A percentile compares a stretch with the other conserved stretches of the same genome.
Conservation (phyloP, 1,139 yeast species). For the Protomyces lactucae-debilis region DNA sequence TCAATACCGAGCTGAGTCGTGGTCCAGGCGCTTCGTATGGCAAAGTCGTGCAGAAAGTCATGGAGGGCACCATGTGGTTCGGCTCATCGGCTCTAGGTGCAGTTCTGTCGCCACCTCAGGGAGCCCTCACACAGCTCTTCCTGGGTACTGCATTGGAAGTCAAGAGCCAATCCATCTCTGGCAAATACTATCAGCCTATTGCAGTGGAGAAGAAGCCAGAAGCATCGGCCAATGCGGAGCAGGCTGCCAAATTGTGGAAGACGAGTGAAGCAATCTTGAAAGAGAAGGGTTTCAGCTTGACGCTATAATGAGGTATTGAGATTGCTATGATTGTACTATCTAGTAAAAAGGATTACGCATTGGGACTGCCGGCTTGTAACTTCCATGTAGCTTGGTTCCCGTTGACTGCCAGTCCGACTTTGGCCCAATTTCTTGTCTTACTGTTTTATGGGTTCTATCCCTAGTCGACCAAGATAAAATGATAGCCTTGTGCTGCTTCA, state of each 20-base stretch:
- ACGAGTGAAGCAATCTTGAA: slow-evolving; percentile 4
- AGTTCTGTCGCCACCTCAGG: background rate
- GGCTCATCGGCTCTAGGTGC: background rate
- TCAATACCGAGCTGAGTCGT: slow-evolving; percentile 28
- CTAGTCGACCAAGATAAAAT: too few species aligned
- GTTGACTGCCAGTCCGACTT: too few species aligned
- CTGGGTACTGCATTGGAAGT: slow-evolving; percentile 16
- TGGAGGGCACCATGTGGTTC: background rate
- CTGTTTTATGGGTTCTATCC: too few species aligned
- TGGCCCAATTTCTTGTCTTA: too few species aligned
- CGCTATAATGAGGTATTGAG: background rate
- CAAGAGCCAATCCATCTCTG: slow-evolving; percentile 6
- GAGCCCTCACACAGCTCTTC: slow-evolving; percentile 26
- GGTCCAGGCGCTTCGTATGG: background rate
- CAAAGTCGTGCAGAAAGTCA: background rate
- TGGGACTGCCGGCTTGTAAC: too few species aligned
- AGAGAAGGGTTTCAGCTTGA: background rate
- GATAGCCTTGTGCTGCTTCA: too few species aligned
- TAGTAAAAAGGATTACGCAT: background rate
- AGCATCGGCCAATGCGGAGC: background rate
- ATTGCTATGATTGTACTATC: background rate
- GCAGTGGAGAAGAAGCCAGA: slow-evolving; percentile 3
- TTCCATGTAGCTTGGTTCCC: too few species aligned
- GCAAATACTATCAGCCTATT: slow-evolving; percentile 17
- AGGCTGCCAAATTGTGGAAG: slow-evolving; percentile 14